These are phyloP conservation scores for Pythium oligandrum DNA, from an alignment of 352 stramenopile genomes.

Conservation along the genomic window DNA sequence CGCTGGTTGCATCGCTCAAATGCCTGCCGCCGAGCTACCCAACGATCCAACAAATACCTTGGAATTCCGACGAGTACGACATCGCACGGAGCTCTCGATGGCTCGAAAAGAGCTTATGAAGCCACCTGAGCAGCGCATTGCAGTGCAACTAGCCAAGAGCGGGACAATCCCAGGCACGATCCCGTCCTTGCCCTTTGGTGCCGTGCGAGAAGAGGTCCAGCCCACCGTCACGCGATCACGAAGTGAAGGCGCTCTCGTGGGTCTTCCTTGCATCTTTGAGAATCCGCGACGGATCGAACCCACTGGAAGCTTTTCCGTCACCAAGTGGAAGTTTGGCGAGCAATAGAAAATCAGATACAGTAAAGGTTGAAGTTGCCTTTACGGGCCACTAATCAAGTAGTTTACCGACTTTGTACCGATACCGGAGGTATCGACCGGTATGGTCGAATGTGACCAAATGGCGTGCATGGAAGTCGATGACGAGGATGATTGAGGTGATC, in stretches of 20 bases:
- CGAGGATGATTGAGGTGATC: conserved; percentile 6
- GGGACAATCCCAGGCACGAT: conserved; percentile 15
- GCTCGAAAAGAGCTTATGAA: conserved; percentile 46
- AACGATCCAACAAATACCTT: conserved; percentile 28
- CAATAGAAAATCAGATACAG: too few relatives aligned
- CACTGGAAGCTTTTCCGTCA: conserved; percentile 21
- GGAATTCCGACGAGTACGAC: conserved; percentile 44
- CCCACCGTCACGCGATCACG: conserved; percentile 11
- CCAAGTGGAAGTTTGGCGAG: conserved; percentile 23
- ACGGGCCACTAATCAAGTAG: conserved; percentile 12
- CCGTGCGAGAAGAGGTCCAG: conserved; percentile 15
- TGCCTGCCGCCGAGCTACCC: conserved; percentile 18
- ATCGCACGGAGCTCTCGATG: conserved; percentile 46
- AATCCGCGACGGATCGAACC: conserved; percentile 20
- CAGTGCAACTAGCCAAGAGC: conserved; percentile 9
- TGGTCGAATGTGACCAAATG: too few relatives aligned
- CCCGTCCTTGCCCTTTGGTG: conserved; percentile 17
- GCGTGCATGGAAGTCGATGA: too few relatives aligned
- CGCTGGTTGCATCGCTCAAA: conserved; percentile 45
- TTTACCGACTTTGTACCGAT: conserved; percentile 3
- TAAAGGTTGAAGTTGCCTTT: too few relatives aligned
- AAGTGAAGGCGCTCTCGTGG: conserved; percentile 15
- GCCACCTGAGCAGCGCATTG: conserved; percentile 31
- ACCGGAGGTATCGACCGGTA: neutral
- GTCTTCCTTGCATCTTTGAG: conserved; percentile 19